These are phyloP conservation scores for Agrocybe praecox DNA, from an alignment of 768 basidiomycete genomes.

Conservation along the genomic window DNA sequence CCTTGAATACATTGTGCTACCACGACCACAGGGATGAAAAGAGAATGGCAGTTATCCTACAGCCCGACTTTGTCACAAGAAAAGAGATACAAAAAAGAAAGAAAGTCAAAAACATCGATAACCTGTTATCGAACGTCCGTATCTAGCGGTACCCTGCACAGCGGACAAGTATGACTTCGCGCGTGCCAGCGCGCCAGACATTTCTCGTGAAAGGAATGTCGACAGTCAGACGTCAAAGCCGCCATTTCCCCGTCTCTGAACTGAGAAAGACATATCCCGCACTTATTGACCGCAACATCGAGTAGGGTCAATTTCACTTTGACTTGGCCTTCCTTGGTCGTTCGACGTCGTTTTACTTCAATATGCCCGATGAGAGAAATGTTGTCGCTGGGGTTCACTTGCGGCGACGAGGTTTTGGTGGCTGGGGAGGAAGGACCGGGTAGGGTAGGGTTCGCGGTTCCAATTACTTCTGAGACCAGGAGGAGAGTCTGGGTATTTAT, in stretches of 20 bases:
- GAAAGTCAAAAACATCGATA: conserved; percentile 12
- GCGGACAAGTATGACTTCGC: conserved; percentile 62
- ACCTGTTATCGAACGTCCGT: conserved; percentile 28
- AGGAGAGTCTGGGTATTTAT: conserved; percentile 50
- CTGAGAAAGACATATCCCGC: conserved; percentile 73
- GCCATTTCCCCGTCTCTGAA: conserved; percentile 63
- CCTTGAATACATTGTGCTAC: not conserved
- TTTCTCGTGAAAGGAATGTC: conserved; percentile 66
- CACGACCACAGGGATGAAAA: not conserved
- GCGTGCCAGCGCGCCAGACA: conserved; percentile 68
- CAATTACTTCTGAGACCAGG: conserved; percentile 62
- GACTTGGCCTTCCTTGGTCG: conserved; percentile 63
- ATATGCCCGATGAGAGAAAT: conserved; percentile 44
- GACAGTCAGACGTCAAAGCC: conserved; percentile 58
- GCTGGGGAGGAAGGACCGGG: conserved; percentile 6
- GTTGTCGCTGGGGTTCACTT: conserved; percentile 25
- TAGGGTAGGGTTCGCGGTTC: conserved; percentile 41
- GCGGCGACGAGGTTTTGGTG: conserved; percentile 11
- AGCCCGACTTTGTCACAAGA: not conserved
- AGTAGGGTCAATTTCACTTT: conserved; percentile 72
- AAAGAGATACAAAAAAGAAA: conserved; percentile 6
- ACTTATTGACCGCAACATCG: conserved; percentile 66
- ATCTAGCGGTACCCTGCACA: conserved; percentile 57
- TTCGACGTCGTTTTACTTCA: conserved; percentile 60
- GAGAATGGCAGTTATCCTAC: not conserved